Conservation (phyloP, 2,329 filamentous ascomycete genomes). For the Pestalotiopsis sp. region DNA sequence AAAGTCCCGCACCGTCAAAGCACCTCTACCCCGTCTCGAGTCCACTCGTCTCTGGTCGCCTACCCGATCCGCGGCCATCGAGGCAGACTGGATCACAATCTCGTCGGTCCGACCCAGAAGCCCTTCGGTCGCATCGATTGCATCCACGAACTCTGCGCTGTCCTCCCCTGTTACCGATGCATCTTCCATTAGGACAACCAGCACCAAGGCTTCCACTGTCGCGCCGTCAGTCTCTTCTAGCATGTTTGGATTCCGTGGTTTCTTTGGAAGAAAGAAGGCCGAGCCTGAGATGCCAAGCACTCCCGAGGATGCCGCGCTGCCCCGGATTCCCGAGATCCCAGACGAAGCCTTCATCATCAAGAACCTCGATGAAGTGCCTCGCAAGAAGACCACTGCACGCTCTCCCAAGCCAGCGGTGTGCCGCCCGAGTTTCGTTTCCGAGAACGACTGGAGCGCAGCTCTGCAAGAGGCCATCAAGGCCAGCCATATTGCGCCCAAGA, state of each 20-base stretch:
- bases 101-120: constrained; percentile 24
- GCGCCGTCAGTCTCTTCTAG: constrained; percentile 19
- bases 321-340: constrained; percentile 20
- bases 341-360: constrained; percentile 21
- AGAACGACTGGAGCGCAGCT: constrained; percentile 37
- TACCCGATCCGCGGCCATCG: constrained; percentile 16
- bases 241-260: constrained; percentile 24
- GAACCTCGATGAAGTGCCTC: constrained; percentile 24
- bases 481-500: constrained; percentile 21
- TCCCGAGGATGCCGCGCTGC: constrained; percentile 16
- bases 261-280: constrained; percentile 27
- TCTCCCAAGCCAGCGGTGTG: constrained; percentile 26
- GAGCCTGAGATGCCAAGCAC: constrained; percentile 15
- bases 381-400: constrained; percentile 17
- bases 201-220: constrained; percentile 22
- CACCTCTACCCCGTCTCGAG: constrained; percentile 25
- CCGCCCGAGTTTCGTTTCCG: constrained; percentile 27
- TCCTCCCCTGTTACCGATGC: constrained; percentile 23
- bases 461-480: constrained; percentile 25
- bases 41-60: constrained; percentile 28
- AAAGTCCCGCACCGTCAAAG: constrained; percentile 33
- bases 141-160: constrained; percentile 21
- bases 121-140: constrained; percentile 25
- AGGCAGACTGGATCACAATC: constrained; percentile 32
- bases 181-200: constrained; percentile 23